Conservation (phyloP, 2,329 filamentous ascomycete genomes). For the Neonectria ditissima region DNA sequence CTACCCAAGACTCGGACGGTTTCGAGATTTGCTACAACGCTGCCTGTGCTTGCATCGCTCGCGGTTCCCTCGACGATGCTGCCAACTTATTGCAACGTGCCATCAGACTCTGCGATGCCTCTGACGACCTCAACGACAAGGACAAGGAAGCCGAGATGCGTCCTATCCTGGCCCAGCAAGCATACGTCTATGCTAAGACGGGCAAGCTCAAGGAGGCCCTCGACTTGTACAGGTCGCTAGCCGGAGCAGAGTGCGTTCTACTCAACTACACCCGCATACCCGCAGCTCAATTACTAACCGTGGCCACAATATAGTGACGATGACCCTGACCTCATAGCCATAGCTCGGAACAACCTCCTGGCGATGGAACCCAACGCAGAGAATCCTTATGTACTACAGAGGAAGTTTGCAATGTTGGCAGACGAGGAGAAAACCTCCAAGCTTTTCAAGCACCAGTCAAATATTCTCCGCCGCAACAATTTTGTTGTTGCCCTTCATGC, state of each 20-base stretch:
- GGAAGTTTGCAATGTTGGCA: constrained; percentile 67
- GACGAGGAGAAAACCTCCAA: constrained; percentile 68
- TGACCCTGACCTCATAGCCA: constrained; percentile 73
- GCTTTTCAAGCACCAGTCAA: constrained; percentile 77
- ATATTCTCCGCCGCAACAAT: constrained; percentile 68
- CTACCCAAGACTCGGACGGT: constrained; percentile 73
- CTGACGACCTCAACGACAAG: constrained; percentile 78
- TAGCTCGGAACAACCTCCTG: constrained; percentile 74
- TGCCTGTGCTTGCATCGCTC: constrained; percentile 78
- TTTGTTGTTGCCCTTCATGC: constrained; percentile 74
- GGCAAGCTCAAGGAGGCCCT: constrained; percentile 75
- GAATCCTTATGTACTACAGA: constrained; percentile 78
- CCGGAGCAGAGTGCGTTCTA: constrained; percentile 67
- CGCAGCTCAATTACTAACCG: constrained; percentile 38
- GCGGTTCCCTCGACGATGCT: constrained; percentile 73
- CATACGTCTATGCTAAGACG: constrained; percentile 76
- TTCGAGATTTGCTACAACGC: constrained; percentile 88
- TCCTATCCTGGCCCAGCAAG: constrained; percentile 81
- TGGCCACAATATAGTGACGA: constrained; percentile 63
- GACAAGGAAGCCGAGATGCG: constrained; percentile 81
- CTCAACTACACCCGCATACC: neutral
- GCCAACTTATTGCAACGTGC: constrained; percentile 77
- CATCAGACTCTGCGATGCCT: constrained; percentile 75
- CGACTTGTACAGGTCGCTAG: constrained; percentile 70
- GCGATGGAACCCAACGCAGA: constrained; percentile 54